Base-by-base conservation (phyloP, 176 grass and related monocot genomes). In the Musa beccarii region DNA sequence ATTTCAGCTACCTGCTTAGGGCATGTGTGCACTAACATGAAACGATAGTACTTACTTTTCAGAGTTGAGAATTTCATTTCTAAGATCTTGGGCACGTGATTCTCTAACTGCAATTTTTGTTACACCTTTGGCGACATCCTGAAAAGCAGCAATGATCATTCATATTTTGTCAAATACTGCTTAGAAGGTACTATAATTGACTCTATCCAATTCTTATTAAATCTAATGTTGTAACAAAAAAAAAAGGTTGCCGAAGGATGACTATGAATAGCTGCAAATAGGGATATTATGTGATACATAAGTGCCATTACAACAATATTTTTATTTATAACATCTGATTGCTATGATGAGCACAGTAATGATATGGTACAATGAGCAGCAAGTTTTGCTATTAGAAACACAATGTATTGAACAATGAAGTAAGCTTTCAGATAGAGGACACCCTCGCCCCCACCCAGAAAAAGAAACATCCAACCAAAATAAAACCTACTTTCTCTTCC, bases 21-120 rank as follows among this genome's bases (percentile, higher is more conserved):
- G 13, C 53, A 12, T 1, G 55, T 22, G 67, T 69, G 26, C 12
- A 69, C 17, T 25, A 68, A 71, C 49, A 29, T 34, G 23, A 74
- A 55, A 51, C 19, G 16, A 21, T 28, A 51, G 2, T 66, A 75
- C 80, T 84, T 87, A 93, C 95, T 89, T 93, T 72, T 91, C 78
- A 29, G 95, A 98, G 74, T 98, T 98, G 19, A 98, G 95, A 73
- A 98, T 98, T 89, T 98, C 95, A 84, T 91, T 98, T 72, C 87
- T 93, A 83, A 93, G 82, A 76, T 98, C 94, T 83, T 98, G 90
- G 9, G 86, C 84, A 68, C 94, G 82, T 53, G 95, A 86, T 84
- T 98, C 95, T 79, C 93, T 85, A 82, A 98, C 78, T 79, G 93
- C 95, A 75, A 83, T 78, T 66, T 66, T 93, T 52, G 95, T 98